phyloP scores from a whole-genome alignment of 1,139 yeast species.

The Zygosaccharomyces sapae region DNA sequence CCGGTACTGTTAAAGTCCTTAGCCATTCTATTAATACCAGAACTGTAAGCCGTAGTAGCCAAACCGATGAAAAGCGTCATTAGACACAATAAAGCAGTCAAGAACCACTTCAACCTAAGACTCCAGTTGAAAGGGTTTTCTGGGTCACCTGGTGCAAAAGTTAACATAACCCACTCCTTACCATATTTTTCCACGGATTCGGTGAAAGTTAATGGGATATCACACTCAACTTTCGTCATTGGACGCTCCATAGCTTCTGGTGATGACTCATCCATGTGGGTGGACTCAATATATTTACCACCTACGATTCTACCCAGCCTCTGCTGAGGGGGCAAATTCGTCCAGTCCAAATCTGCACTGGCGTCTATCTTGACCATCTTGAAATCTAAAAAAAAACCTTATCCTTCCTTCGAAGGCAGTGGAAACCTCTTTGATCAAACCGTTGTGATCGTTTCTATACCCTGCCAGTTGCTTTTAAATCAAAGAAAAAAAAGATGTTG shows the following conservation, averaged over 20 bases:
- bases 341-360: conserved; percentile 7
- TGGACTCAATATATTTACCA: conserved; percentile 1
- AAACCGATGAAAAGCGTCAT: conserved; percentile 7
- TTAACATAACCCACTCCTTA: conserved; percentile 4
- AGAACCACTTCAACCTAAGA: conserved; percentile 1
- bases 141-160: conserved; percentile 3
- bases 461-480: neutral
- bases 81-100: conserved; percentile 1
- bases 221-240: conserved; percentile 5
- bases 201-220: conserved; percentile 3
- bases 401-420: neutral
- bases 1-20: neutral
- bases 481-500: neutral
- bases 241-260: conserved; percentile 2
- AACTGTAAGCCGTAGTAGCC: conserved; percentile 6
- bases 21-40: conserved; percentile 2
- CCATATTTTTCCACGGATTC: conserved; percentile 5
- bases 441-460: neutral
- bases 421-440: neutral
- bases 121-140: conserved; percentile 4
- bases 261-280: conserved; percentile 2
- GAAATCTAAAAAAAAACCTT: neutral
- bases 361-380: conserved; percentile 7
- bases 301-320: conserved; percentile 5
- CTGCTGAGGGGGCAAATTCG: conserved; percentile 6